Evolutionary conservation across 441 rosid species (phyloP).

Genomic region (Croton setiger): DNA sequence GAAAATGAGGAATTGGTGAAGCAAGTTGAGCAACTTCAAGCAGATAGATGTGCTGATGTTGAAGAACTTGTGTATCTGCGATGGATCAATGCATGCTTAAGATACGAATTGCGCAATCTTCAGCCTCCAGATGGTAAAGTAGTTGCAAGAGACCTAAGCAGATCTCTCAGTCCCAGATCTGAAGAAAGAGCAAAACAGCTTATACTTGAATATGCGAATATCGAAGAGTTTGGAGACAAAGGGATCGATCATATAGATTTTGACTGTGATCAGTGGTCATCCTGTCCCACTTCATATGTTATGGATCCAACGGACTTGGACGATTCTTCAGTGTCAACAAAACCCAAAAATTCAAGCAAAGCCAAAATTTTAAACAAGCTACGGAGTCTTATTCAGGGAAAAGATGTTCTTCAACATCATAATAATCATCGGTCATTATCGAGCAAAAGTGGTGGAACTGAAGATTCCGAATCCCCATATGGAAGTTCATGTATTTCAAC

Average conservation of each 20-base stretch:
- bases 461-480: slow-evolving; percentile 32
- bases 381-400: slow-evolving; percentile 54
- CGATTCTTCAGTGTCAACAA: slow-evolving; percentile 43
- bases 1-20: slow-evolving; percentile 55
- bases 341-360: slow-evolving; percentile 39
- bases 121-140: slow-evolving; percentile 59
- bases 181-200: slow-evolving; percentile 78
- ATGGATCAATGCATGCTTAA: slow-evolving; percentile 89
- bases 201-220: slow-evolving; percentile 67
- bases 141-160: slow-evolving; percentile 81
- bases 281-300: slow-evolving; percentile 50
- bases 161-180: slow-evolving; percentile 65
- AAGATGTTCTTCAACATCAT: slow-evolving; percentile 35
- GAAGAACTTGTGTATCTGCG: slow-evolving; percentile 79
- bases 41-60: slow-evolving; percentile 55
- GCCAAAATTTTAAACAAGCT: slow-evolving; percentile 56
- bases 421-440: slow-evolving; percentile 31
- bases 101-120: slow-evolving; percentile 73
- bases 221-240: slow-evolving; percentile 45
- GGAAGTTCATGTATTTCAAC: slow-evolving; percentile 33
- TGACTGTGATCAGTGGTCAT: slow-evolving; percentile 62
- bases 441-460: slow-evolving; percentile 28
- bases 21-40: slow-evolving; percentile 64
- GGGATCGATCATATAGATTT: slow-evolving; percentile 29
- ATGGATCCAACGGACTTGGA: slow-evolving; percentile 50